Conservation (phyloP, 345 rosid species). For the Iberis pinnata region DNA sequence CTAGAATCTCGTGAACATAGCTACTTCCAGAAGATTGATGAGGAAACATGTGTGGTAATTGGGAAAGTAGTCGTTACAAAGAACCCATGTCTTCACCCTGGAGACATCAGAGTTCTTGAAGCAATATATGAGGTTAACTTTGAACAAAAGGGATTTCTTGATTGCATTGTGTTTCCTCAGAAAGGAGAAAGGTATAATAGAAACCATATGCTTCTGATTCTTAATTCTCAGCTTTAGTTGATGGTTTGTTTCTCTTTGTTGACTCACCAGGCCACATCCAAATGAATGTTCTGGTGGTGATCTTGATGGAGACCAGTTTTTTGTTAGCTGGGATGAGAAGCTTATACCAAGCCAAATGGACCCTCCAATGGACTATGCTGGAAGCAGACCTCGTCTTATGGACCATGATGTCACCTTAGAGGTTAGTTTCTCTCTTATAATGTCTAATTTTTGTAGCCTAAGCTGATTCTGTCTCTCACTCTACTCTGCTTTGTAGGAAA, state of each 20-base stretch:
- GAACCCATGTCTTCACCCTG: no score
- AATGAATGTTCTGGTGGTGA: constrained; percentile 98
- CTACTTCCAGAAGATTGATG: constrained; percentile 53
- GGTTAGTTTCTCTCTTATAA: constrained; percentile 53
- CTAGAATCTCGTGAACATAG: constrained; percentile 41
- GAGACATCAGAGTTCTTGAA: no score
- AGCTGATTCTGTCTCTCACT: constrained; percentile 6
- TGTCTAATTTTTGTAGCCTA: constrained; percentile 6
- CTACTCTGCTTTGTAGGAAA: constrained; percentile 57
- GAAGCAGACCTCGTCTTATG: constrained; percentile 64
- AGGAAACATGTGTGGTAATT: no score
- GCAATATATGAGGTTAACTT: constrained; percentile 50
- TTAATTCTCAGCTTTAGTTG: no score
- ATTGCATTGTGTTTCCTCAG: constrained; percentile 80
- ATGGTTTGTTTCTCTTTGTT: no score
- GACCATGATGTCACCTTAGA: constrained; percentile 82
- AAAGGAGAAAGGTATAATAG: constrained; percentile 58
- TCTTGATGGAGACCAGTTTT: constrained; percentile 91
- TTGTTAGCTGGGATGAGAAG: constrained; percentile 79
- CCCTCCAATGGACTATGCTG: constrained; percentile 82
- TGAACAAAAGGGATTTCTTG: constrained; percentile 57
- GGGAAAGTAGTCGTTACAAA: no score
- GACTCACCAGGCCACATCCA: constrained; percentile 78
- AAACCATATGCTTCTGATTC: constrained; percentile 21
- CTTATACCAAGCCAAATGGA: constrained; percentile 64